phyloP scores from a whole-genome alignment of 208 protist species.

The Blechomonas ayalai region DNA sequence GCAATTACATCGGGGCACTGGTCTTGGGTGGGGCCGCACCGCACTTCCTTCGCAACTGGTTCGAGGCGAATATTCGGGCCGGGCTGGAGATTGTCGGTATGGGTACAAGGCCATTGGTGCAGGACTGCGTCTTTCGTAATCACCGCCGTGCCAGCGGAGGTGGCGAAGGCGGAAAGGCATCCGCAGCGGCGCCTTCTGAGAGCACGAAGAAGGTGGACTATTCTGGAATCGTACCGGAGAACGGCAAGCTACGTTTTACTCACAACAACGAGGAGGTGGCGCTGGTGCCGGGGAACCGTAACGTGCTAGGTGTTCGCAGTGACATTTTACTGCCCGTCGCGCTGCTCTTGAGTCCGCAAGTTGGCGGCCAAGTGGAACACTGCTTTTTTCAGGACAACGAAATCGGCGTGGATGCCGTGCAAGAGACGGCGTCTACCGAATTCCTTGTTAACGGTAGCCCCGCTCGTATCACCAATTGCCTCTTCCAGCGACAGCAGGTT shows the following conservation, averaged over 20 bases:
- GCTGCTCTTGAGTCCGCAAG: conserved; percentile 32
- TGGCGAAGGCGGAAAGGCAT: not conserved
- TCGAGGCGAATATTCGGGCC: conserved; percentile 52
- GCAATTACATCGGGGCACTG: conserved; percentile 71
- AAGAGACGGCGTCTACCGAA: conserved; percentile 8
- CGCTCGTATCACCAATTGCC: conserved; percentile 6
- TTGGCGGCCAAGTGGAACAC: conserved; percentile 23
- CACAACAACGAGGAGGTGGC: conserved; percentile 16
- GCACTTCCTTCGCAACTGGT: conserved; percentile 50
- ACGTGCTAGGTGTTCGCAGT: conserved; percentile 22
- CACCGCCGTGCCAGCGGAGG: conserved; percentile 10
- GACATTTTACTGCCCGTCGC: conserved; percentile 25
- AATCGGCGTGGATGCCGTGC: conserved; percentile 59
- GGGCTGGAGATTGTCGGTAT: conserved; percentile 64
- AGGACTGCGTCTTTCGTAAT: conserved; percentile 50
- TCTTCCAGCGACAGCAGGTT: conserved; percentile 21
- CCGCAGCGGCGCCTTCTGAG: not conserved
- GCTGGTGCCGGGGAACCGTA: conserved; percentile 31
- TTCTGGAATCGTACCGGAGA: conserved; percentile 9
- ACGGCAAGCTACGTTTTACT: conserved; percentile 26
- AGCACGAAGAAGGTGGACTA: not conserved
- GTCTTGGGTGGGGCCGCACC: conserved; percentile 57
- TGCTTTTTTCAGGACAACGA: conserved; percentile 69
- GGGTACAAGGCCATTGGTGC: conserved; percentile 29
- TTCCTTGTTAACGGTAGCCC: not conserved